Percentiles rank a stretch among this genome's conserved stretches.
Evolutionary conservation across 441 rosid species (phyloP).

Genomic region (Metrosideros polymorpha): DNA sequence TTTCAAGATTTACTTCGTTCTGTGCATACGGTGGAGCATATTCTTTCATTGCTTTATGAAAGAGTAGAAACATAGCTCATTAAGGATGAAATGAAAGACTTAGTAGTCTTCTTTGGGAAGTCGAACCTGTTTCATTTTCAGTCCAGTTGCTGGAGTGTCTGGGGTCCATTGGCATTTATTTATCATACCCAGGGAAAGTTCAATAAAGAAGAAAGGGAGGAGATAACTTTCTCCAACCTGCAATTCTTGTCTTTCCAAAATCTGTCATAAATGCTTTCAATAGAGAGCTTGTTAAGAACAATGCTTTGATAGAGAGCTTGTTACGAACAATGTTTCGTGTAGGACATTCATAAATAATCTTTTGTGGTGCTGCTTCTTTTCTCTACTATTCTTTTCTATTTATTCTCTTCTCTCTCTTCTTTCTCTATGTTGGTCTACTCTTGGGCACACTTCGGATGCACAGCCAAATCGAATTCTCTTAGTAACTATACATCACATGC

Average conservation of each 20-base stretch:
- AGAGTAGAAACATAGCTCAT: background rate
- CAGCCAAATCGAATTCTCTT: conserved; percentile 99
- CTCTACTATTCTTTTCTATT: conserved; percentile 35
- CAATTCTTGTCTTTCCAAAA: background rate
- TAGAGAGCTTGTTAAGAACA: background rate
- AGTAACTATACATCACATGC: conserved; percentile 96
- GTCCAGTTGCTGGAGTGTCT: background rate
- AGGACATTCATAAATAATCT: conserved; percentile 12
- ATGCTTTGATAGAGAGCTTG: background rate
- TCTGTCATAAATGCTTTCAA: background rate
- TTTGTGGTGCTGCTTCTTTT: conserved; percentile 16
- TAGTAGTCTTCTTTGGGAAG: background rate
- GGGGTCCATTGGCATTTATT: background rate
- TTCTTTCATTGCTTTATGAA: background rate
- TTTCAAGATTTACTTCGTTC: background rate
- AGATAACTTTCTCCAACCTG: background rate
- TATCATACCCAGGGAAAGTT: background rate
- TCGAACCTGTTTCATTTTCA: background rate
- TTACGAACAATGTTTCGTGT: background rate
- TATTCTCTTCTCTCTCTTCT: conserved; percentile 43
- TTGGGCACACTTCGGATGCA: conserved; percentile 38
- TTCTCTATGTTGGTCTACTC: conserved; percentile 52
- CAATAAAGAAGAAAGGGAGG: background rate
- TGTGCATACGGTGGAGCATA: background rate
- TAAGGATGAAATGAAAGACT: background rate